These are phyloP conservation scores for Leavenworthia alabamica DNA, from an alignment of 345 rosid genomes.

Conservation along the genomic window DNA sequence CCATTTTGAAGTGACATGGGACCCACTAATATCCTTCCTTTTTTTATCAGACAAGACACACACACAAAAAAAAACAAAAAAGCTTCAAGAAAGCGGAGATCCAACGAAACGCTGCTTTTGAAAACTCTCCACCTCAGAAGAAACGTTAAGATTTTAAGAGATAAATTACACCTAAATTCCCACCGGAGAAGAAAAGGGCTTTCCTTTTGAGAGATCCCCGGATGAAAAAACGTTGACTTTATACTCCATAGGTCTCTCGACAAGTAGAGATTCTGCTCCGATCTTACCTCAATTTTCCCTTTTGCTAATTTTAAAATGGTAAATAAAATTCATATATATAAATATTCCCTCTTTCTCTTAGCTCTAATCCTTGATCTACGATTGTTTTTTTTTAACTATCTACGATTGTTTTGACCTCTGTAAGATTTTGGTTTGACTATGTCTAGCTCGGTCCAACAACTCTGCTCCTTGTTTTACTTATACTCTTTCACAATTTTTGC, in stretches of 20 bases:
- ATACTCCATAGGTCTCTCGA: too few relatives aligned
- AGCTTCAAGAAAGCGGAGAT: constrained; percentile 2
- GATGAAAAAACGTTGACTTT: constrained; percentile 16
- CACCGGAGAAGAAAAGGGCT: background rate
- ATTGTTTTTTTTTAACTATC: too few relatives aligned
- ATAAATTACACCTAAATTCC: background rate
- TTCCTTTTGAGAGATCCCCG: background rate
- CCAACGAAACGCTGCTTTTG: constrained; percentile 15
- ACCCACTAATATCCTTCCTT: constrained; percentile 19
- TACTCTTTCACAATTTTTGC: background rate
- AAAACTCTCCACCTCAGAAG: constrained; percentile 1
- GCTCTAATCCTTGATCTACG: background rate
- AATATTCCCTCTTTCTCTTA: background rate
- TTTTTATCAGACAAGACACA: constrained; percentile 14
- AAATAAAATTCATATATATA: background rate
- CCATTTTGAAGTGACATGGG: constrained; percentile 14
- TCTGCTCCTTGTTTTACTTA: background rate
- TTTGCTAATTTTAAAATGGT: too few relatives aligned
- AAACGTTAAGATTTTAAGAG: background rate
- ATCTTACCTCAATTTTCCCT: background rate
- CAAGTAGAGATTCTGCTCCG: constrained; percentile 7
- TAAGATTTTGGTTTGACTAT: constrained; percentile 10
- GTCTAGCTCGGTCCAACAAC: background rate
- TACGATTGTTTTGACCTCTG: background rate
- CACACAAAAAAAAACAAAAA: too few relatives aligned